These are phyloP conservation scores for Cladophialophora psammophila DNA, from an alignment of 2,329 filamentous ascomycete genomes.

Conservation along the genomic window DNA sequence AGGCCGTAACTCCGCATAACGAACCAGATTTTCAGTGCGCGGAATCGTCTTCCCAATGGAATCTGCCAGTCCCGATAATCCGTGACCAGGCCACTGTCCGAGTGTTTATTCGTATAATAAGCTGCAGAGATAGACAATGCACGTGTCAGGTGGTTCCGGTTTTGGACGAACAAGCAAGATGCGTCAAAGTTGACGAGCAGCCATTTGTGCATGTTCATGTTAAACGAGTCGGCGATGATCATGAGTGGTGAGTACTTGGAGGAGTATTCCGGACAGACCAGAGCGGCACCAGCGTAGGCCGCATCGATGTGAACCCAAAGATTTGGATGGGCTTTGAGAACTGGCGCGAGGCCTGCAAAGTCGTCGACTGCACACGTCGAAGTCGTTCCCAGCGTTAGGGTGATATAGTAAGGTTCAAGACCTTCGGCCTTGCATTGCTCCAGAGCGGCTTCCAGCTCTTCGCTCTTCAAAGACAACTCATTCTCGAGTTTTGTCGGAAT, in stretches of 20 bases:
- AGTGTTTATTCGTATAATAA: conserved; percentile 83
- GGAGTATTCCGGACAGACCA: conserved; percentile 82
- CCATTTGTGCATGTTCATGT: conserved; percentile 99
- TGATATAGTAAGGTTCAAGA: conserved; percentile 85
- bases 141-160: conserved; percentile 76
- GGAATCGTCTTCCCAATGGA: conserved; percentile 85
- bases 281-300: conserved; percentile 86
- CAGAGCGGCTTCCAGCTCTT: conserved; percentile 67
- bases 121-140: conserved; percentile 80
- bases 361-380: conserved; percentile 88
- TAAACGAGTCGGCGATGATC: conserved; percentile 76
- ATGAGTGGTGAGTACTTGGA: conserved; percentile 55
- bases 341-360: conserved; percentile 69
- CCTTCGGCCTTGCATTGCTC: conserved; percentile 71
- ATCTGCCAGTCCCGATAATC: conserved; percentile 99
- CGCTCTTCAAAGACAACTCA: conserved; percentile 74
- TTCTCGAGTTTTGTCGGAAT: conserved; percentile 69
- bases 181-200: conserved; percentile 91
- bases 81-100: conserved; percentile 82
- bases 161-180: conserved; percentile 79
- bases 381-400: conserved; percentile 83
- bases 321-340: conserved; percentile 57
- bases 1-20: conserved; percentile 84
- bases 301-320: conserved; percentile 95
- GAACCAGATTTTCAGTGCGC: conserved; percentile 93